These are phyloP conservation scores for Corrigiola litoralis DNA, from an alignment of 179 eudicot species.

Conservation along the genomic window DNA sequence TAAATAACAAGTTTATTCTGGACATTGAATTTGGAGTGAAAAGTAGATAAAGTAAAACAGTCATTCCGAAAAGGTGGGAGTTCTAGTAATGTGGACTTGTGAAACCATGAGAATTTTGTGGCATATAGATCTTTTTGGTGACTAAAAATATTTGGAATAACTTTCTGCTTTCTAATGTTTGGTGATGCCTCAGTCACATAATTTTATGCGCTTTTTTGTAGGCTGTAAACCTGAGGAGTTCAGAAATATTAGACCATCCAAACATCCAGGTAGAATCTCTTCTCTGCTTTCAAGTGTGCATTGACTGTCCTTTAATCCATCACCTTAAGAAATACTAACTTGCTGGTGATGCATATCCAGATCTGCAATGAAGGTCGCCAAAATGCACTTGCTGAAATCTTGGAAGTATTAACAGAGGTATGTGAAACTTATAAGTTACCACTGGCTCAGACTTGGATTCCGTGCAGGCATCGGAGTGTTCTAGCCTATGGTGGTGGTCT, in stretches of 20 bases:
- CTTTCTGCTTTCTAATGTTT: conserved; percentile 4
- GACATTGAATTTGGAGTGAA: neutral
- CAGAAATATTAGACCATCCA: conserved; percentile 77
- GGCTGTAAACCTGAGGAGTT: conserved; percentile 95
- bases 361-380: conserved; percentile 94
- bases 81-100: neutral
- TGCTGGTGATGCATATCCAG: conserved; percentile 38
- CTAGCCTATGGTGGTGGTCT: conserved; percentile 81
- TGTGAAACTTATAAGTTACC: conserved; percentile 87
- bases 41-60: no score
- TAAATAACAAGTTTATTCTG: no score
- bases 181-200: conserved; percentile 22
- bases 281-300: neutral
- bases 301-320: conserved; percentile 2
- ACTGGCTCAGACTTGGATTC: conserved; percentile 97
- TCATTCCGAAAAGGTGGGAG: neutral
- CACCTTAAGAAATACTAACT: conserved; percentile 11
- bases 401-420: conserved; percentile 76
- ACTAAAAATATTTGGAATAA: neutral
- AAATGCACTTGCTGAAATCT: conserved; percentile 74
- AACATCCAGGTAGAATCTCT: conserved; percentile 64
- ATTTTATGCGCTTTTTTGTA: conserved; percentile 41
- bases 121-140: neutral
- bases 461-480: conserved; percentile 85
- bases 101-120: neutral